Base-by-base conservation (phyloP, 441 rosid species). In the Mallotus repandus region DNA sequence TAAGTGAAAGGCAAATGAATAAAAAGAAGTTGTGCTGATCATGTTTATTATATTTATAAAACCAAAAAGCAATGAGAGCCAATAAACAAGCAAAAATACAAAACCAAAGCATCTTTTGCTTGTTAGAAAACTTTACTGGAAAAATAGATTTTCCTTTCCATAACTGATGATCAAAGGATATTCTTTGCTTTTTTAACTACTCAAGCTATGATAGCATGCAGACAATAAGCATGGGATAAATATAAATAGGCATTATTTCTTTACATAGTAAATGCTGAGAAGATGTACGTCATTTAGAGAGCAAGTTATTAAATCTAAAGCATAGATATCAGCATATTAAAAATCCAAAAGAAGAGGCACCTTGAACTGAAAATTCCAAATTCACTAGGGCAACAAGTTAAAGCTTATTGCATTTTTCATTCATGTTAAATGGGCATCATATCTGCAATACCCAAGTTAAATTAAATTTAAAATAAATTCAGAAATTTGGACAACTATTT, bases 1-100 rank as follows among this genome's bases (percentile, higher is more conserved):
- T 13, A 43, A 63, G 29, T 21, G 74, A 21, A 43, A 52, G 48
- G 68, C 57, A 49, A 71, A 49, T 69, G 38, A 61, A 52, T 18
- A 55, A 9, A 6, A 48, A 21, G 58, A 55, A 5, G 11, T 46
- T 54, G 38, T 61, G 25, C 56, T 64, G 41, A 35, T 52, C 32
- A 10, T 50, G 45, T 45, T 16, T 9, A 48, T 25, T 50, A 56
- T 38, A 11, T 69, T 48, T 29, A 67, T 13, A 12, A 63, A 38
- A 50, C 56, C 14, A 19, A 63, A 63, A 21, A 11, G 43, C 49
- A 32, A 10, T 7, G 9, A 32, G 5, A 54, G 64, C 67, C 19
- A 35, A 19, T 13, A n/a, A 4, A 69, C n/a, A 13, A 22, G 41
- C 41, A 38, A 4, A 4, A n/a, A 29, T 49, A 48, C 15, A 7